Conservation (phyloP, 768 basidiomycete genomes). For the Rhizopogon rudus region DNA sequence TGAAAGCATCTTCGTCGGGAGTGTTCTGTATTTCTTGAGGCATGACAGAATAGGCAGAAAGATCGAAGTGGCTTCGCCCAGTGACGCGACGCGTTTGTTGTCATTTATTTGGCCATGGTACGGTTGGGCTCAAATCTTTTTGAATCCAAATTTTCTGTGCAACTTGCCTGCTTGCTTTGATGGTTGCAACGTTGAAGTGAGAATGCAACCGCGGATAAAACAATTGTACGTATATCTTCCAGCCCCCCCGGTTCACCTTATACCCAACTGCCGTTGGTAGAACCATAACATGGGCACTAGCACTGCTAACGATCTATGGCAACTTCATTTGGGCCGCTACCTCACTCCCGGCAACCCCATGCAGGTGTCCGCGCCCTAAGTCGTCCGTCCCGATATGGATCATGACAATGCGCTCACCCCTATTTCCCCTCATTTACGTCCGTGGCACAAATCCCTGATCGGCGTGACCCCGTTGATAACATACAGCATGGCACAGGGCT, state of each 20-base stretch:
- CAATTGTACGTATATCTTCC: neutral
- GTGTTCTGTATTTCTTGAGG: constrained; percentile 29
- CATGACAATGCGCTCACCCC: too few species aligned
- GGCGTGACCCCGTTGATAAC: too few species aligned
- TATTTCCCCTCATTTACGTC: neutral
- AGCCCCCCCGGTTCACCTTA: too few species aligned
- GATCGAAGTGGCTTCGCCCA: too few species aligned
- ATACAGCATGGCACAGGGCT: too few species aligned
- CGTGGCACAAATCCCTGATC: too few species aligned
- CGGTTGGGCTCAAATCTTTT: too few species aligned
- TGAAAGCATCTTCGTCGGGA: constrained; percentile 54
- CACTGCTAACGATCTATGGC: neutral
- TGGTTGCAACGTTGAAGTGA: too few species aligned
- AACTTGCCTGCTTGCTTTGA: neutral
- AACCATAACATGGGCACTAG: neutral
- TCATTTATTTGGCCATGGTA: too few species aligned
- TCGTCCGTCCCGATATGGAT: too few species aligned
- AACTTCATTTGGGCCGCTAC: neutral
- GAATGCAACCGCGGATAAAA: neutral
- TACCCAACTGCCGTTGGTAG: too few species aligned
- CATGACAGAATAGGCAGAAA: constrained; percentile 19
- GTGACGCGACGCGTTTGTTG: constrained; percentile 7
- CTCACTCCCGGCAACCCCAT: neutral
- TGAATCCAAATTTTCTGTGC: too few species aligned
- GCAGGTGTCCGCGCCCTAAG: neutral